Evolutionary conservation across 495 filamentous ascomycete species (phyloP).

Genomic region (Usnea hakonensis): DNA sequence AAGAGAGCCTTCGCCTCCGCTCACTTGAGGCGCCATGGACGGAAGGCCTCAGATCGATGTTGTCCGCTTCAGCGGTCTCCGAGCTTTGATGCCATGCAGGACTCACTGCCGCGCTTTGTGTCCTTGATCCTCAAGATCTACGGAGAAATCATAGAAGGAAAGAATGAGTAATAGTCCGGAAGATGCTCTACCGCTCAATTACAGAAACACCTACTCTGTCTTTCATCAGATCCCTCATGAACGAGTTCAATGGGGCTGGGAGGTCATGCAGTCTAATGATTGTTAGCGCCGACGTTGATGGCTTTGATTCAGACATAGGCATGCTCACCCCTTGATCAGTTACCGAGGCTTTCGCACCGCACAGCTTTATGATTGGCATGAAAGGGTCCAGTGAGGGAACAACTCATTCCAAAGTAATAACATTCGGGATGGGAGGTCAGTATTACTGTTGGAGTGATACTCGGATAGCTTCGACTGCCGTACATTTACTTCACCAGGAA

Average conservation of each 20-base stretch:
- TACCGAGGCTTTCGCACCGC: background rate
- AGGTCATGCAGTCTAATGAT: background rate
- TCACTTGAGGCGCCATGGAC: background rate
- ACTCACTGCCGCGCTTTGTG: background rate
- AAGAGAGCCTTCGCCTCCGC: background rate
- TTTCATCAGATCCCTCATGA: background rate
- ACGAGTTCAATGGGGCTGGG: background rate
- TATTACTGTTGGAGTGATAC: too few relatives aligned
- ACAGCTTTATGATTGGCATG: too few relatives aligned
- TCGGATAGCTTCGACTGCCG: too few relatives aligned
- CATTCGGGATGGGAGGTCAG: too few relatives aligned
- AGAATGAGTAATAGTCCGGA: background rate
- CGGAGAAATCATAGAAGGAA: background rate
- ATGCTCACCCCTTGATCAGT: background rate
- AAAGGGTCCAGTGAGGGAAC: too few relatives aligned
- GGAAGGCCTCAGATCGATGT: background rate
- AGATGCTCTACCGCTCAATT: too few relatives aligned
- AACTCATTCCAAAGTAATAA: too few relatives aligned
- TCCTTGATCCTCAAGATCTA: background rate
- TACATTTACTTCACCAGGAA: too few relatives aligned
- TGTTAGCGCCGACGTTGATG: conserved; percentile 2
- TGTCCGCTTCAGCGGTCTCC: background rate
- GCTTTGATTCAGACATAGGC: background rate
- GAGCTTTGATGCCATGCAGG: background rate
- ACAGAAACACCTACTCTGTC: background rate